Evolutionary conservation across 2,329 filamentous ascomycete genomes (phyloP), one percentile per base, ranked within the genome.

Genomic region (Colletotrichum sp.): DNA sequence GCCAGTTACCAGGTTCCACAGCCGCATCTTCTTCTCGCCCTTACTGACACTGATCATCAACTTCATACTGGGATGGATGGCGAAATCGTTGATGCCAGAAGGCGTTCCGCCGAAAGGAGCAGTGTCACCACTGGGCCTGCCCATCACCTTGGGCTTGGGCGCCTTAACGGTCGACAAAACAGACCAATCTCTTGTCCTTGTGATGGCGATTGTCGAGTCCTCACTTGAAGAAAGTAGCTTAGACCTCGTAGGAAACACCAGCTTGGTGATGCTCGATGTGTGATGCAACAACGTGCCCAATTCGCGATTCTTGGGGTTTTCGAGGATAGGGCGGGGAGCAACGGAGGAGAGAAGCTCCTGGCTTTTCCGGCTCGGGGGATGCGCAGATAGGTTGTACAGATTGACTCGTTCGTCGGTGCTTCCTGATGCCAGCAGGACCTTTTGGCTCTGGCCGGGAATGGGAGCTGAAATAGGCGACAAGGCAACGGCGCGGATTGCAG

Each of bases 1-100:
- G 18, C 96, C 97, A 4, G 96, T 99, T 78, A 99, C 96, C 78
- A 99, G 84, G 82, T 99, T 99, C 97, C 97, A 99, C 78, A 99
- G 85, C 78, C 97, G 89, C 95, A 99, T 98, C 81, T 93, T 95
- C 78, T 92, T 93, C 87, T 99, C 97, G 78, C 96, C 96, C 81
- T 94, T 95, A 79, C 95, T 94, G 10, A 99, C 96, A 80, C 92
- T 98, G 76, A 99, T 92, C 95, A 99, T 98, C 67, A 99, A 88
- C 86, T 98, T 99, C 91, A 98, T 95, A 83, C 95, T 98, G 1
- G 97, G 96, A 83, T 99, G 97, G 30, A 99, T 94, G 3, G 96
- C 95, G 83, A 99, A 98, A 83, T 96, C 95, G 83, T 98, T 99
- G 79, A 99, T 92, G 21, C 97, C 97, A n/a, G 93, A 92, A 0